A percentile compares a stretch with the other conserved stretches of the same genome.
Evolutionary conservation across 148 eudicot genomes (phyloP).

Genomic region (Suaeda aralocaspica): DNA sequence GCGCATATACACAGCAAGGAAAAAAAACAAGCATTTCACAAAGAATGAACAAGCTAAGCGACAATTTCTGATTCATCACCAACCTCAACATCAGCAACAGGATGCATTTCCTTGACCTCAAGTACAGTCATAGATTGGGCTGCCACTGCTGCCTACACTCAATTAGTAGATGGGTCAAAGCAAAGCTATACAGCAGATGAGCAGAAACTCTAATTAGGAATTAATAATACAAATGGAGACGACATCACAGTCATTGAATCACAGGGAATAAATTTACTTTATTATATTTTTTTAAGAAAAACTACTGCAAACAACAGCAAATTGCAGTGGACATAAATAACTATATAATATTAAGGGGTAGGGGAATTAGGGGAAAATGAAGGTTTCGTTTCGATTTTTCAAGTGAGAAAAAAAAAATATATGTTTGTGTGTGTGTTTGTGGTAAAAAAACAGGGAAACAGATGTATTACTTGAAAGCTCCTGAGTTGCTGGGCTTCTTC

Average conservation of each 20-base stretch:
- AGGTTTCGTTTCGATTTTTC: background rate
- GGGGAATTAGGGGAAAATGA: background rate
- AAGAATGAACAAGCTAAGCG: background rate
- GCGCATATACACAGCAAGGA: background rate
- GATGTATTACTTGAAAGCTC: conserved; percentile 57
- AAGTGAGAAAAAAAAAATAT: background rate
- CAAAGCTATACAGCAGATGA: background rate
- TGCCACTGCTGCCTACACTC: conserved; percentile 52
- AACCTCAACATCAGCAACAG: conserved; percentile 43
- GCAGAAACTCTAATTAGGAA: background rate
- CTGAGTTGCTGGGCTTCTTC: conserved; percentile 75
- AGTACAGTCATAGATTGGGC: conserved; percentile 38
- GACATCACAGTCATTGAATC: background rate
- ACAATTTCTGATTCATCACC: background rate
- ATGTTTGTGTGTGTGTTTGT: too few species aligned
- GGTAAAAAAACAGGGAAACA: background rate
- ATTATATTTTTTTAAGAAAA: too few species aligned
- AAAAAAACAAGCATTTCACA: too few species aligned
- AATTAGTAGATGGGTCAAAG: background rate
- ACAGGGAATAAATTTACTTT: too few species aligned
- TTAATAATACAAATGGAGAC: background rate
- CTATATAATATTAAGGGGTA: background rate
- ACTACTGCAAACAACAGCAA: background rate
- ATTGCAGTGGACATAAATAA: background rate
- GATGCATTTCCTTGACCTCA: conserved; percentile 31